Evolutionary conservation across 179 eudicot genomes (phyloP).

Genomic region (Actinidia arguta): DNA sequence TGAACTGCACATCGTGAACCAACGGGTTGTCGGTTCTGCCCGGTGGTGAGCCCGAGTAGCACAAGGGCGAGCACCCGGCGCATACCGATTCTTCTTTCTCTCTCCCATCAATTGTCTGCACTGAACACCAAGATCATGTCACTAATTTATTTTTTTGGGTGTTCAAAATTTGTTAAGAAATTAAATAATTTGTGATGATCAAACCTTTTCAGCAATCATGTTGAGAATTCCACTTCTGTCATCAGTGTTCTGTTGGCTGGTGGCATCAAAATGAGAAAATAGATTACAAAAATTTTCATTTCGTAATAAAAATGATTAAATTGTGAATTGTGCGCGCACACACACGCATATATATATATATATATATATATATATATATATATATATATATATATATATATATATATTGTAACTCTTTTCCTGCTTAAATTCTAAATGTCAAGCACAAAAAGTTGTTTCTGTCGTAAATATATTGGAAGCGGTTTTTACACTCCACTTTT

Average conservation of each 20-base stretch:
- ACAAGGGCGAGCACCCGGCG: conserved; percentile 42
- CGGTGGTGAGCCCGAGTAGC: conserved; percentile 73
- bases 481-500: no score
- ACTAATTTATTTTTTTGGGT: no score
- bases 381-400: no score
- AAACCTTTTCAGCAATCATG: conserved; percentile 56
- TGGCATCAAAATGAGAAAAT: not conserved
- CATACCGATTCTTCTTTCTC: conserved; percentile 36
- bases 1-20: conserved; percentile 62
- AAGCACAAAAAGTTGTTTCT: no score
- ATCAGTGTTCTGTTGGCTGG: conserved; percentile 37
- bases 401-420: no score
- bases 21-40: conserved; percentile 65
- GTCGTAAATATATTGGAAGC: no score
- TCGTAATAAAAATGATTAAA: no score
- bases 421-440: no score
- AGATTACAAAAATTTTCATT: not conserved
- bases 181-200: not conserved
- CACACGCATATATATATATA: no score
- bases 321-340: no score
- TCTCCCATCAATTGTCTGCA: conserved; percentile 40
- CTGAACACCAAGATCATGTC: not conserved
- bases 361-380: no score
- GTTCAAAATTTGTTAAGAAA: not conserved
- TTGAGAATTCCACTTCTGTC: conserved; percentile 42